Evolutionary conservation across 2,329 filamentous ascomycete genomes (phyloP), one percentile per base, ranked within the genome.

Genomic region (Nemania sp.): DNA sequence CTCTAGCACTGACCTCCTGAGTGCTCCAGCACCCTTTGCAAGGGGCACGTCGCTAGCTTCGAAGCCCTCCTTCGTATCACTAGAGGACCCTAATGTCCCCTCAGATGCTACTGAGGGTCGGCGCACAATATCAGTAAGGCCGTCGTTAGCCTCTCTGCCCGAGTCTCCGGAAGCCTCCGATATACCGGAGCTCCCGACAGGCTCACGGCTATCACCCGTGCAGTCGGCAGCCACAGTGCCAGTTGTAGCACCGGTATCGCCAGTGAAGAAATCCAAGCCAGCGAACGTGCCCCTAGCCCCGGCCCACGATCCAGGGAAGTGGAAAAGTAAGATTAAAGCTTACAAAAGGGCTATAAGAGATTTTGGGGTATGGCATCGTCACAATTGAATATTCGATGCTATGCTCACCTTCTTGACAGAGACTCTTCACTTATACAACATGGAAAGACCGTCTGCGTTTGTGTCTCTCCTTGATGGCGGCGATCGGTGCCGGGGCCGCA

Each of bases 401-500:
- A 26, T 6, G 34, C 60, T 66, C 24, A 66, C 36, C 6, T 6
- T 19, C 6, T 8, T 3, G 20, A 28, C 20, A 68, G 66, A 66
- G 66, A 23, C 67, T 69, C 2, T 69, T 69, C 41, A 56, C 60
- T 3, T 68, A 65, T 40, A 61, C 66, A 30, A 69, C 66, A 60
- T 63, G 60, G 57, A 36, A 46, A 9, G 66, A 68, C 44, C 62
- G 60, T 6, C 6, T 66, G 5, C 56, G 67, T 12, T 56, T 69
- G 7, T 59, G 46, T 26, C 51, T 59, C 14, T 62, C 67, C 0
- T 34, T 64, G 2, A 28, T 64, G 2, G 65, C 64, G 4, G 63
- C 66, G 1, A 63, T 66, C 39, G 66, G 65, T 1, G 61, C 66
- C 2, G 67, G 67, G 2, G 60, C 65, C 20, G 64, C 65, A 4